Evolutionary conservation across 1,139 yeast genomes (phyloP), one percentile per base, ranked within the genome.

Genomic region (Yarrowia galli): DNA sequence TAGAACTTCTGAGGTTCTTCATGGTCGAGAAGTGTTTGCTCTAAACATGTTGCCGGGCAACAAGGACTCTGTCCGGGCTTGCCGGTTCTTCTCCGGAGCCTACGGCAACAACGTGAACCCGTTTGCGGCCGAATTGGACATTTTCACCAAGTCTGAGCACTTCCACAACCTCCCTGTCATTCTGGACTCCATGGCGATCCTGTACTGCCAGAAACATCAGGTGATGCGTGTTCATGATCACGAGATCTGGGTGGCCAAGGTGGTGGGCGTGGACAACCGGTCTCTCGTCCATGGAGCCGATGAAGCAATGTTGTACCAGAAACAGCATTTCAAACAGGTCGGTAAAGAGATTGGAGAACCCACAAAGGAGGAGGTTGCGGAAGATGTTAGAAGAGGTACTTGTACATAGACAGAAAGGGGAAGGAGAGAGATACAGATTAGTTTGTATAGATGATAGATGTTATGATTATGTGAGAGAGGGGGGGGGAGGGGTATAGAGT

Each of bases 211-310:
- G 69, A 84, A 86, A 58, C 78, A 79, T 51, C 78, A 82, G 46
- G 86, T 85, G 9, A 82, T 90, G 68, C 77, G 78, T 22, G 87
- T 92, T 0, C 92, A 89, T 69, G 91, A 89, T 72, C 97, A 92
- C 76, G 97, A 92, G 75, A 87, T 92, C 2, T 92, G 97, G 97
- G 87, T 91, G 3, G 96, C 90, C 2, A 76, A 77, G 53, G 79
- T 79, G 7, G 75, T 77, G 38, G 75, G 78, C 1, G 74, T 77
- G 15, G 75, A 73, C 69, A 71, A 71, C 46, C 68, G 68, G 3
- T 67, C 70, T 43, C 63, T 63, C 28, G 54, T 51, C 40, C 63
- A 60, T 49, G 64, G 68, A 65, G 22, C 32, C 16, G 69, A 51
- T 1, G 69, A 71, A 5, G 73, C 71, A 43, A 69, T 76, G 67